phyloP scores from a whole-genome alignment of 164 flowering plant species.

The Magnolia sinica region DNA sequence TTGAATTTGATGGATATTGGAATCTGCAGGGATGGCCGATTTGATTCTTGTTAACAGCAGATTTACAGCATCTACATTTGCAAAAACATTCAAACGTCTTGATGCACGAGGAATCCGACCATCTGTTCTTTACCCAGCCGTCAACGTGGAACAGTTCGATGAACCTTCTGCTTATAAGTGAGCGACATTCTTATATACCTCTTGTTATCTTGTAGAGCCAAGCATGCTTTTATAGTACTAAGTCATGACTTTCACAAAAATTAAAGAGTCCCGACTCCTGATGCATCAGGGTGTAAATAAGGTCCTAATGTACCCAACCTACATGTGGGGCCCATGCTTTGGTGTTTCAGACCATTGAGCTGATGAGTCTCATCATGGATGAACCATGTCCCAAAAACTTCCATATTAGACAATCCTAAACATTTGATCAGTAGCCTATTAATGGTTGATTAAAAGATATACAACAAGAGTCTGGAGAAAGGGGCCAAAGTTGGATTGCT shows the following conservation, averaged over 20 bases:
- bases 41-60: conserved; percentile 85
- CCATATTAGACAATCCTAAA: too few species aligned
- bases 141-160: conserved; percentile 77
- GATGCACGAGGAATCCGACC: conserved; percentile 66
- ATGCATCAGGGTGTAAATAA: neutral
- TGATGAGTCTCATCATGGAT: too few species aligned
- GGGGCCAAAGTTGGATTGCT: too few species aligned
- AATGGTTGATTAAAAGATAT: too few species aligned
- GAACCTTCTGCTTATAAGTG: conserved; percentile 65
- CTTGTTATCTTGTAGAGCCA: conserved; percentile 19
- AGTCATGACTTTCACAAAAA: neutral
- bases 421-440: too few species aligned
- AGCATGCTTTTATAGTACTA: conserved; percentile 10
- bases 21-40: conserved; percentile 85
- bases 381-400: too few species aligned
- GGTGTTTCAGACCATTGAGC: neutral
- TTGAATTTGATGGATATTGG: conserved; percentile 9
- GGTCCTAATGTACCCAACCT: neutral
- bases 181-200: conserved; percentile 26
- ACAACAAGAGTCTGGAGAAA: too few species aligned
- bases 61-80: conserved; percentile 88
- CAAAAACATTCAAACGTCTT: conserved; percentile 74
- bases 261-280: neutral
- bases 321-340: neutral
- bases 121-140: conserved; percentile 90